Percentiles rank a stretch among this genome's conserved stretches.
Evolutionary conservation across 805 yeast genomes (phyloP).

Genomic region (Tetrapisispora iriomotensis): DNA sequence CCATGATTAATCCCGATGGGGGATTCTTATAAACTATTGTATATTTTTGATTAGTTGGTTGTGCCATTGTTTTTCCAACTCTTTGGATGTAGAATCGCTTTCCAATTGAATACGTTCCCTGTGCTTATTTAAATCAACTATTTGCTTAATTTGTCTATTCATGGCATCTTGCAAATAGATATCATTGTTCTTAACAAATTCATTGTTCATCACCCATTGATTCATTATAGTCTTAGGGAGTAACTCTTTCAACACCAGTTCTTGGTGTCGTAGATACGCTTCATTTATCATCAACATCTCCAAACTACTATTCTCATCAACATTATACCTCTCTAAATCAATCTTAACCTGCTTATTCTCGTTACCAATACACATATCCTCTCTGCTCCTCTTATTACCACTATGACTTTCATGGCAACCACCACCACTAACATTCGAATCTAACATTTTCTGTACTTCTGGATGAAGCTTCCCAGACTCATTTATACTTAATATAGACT

Average conservation of each 20-base stretch:
- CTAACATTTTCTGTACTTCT: background rate
- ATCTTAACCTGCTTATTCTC: background rate
- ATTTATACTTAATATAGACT: background rate
- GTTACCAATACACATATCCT: background rate
- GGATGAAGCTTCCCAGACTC: background rate
- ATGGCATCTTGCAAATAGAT: background rate
- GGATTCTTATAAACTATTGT: slow-evolving; percentile 19
- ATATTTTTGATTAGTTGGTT: slow-evolving; percentile 44
- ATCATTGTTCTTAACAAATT: slow-evolving; percentile 6
- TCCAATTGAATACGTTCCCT: slow-evolving; percentile 38
- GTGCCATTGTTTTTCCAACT: slow-evolving; percentile 27
- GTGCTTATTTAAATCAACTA: slow-evolving; percentile 35
- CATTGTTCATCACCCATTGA: slow-evolving; percentile 33
- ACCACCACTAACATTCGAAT: background rate
- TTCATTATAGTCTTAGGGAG: slow-evolving; percentile 28
- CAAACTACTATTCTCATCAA: slow-evolving; percentile 2
- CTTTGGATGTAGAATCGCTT: slow-evolving; percentile 34
- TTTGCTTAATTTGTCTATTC: slow-evolving; percentile 31
- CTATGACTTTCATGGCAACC: background rate
- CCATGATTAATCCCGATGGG: too few species aligned
- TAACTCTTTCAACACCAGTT: slow-evolving; percentile 31
- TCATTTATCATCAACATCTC: slow-evolving; percentile 19
- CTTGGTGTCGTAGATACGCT: slow-evolving; percentile 26
- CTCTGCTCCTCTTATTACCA: background rate
- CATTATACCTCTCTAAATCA: background rate